Conservation (phyloP, 495 filamentous ascomycete genomes). For the Xylaria bambusicola region DNA sequence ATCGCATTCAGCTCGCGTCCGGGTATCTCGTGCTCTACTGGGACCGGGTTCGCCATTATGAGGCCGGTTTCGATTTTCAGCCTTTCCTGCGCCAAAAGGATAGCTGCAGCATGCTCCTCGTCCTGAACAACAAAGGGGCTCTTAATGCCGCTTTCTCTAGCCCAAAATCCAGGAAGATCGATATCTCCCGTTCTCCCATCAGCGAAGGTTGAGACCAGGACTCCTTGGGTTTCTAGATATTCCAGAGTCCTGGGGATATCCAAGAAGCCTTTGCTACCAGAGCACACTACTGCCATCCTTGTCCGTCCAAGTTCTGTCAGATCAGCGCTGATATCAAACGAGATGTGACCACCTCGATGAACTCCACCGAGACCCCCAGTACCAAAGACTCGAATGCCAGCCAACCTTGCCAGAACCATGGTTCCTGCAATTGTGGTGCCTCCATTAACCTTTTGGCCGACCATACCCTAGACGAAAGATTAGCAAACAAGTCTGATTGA, state of each 20-base stretch:
- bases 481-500: constrained; percentile 9
- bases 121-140: constrained; percentile 74
- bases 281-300: constrained; percentile 81
- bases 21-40: constrained; percentile 67
- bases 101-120: constrained; percentile 80
- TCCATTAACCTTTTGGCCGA: constrained; percentile 70
- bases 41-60: constrained; percentile 86
- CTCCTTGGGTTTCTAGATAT: constrained; percentile 92
- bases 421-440: constrained; percentile 93
- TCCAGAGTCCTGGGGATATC: constrained; percentile 90
- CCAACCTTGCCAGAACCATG: constrained; percentile 83
- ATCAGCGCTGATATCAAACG: constrained; percentile 93
- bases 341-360: constrained; percentile 82
- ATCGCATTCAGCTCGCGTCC: constrained; percentile 69
- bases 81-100: constrained; percentile 62
- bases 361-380: constrained; percentile 86
- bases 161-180: constrained; percentile 90
- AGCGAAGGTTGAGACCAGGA: constrained; percentile 82
- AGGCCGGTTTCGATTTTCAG: constrained; percentile 73
- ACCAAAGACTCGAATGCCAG: constrained; percentile 90
- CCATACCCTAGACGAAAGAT: constrained; percentile 52
- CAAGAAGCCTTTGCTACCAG: constrained; percentile 93
- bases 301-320: constrained; percentile 94
- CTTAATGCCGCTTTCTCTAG: constrained; percentile 75
- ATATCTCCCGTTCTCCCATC: constrained; percentile 66